Evolutionary conservation across 1,284 basidiomycete species (phyloP).

Genomic region (Puccinia horiana): DNA sequence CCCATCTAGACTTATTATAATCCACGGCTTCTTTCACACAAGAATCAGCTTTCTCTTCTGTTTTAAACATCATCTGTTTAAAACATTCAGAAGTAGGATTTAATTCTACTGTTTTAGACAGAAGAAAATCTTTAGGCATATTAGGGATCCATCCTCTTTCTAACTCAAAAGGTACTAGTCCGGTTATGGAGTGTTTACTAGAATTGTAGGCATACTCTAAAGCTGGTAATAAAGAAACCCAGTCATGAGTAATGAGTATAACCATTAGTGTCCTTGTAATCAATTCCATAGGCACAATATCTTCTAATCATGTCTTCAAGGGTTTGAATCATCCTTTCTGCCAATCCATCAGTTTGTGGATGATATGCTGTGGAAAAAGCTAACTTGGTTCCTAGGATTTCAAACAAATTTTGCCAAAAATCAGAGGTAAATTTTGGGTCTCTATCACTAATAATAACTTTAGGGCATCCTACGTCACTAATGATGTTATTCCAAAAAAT

Average conservation of each 20-base stretch:
- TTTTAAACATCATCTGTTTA: not conserved
- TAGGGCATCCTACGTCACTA: not conserved
- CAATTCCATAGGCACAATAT: slow-evolving; percentile 20
- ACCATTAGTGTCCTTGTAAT: not conserved
- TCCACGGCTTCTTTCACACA: not conserved
- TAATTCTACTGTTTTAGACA: not conserved
- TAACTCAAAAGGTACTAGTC: not conserved
- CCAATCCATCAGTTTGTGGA: too few species aligned
- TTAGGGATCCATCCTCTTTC: too few species aligned
- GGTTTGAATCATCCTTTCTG: slow-evolving; percentile 30
- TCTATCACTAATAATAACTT: too few species aligned
- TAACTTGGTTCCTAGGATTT: slow-evolving; percentile 5
- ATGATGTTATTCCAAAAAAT: not conserved
- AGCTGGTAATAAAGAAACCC: slow-evolving; percentile 17
- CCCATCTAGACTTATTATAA: not conserved
- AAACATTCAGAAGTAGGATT: not conserved
- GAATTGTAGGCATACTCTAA: slow-evolving; percentile 18
- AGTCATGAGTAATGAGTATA: slow-evolving; percentile 32
- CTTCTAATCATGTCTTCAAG: slow-evolving; percentile 12
- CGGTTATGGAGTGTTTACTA: not conserved
- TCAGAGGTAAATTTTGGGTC: not conserved
- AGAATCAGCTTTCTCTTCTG: not conserved
- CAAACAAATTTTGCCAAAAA: not conserved
- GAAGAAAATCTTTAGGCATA: not conserved
- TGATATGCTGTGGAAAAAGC: too few species aligned